These are phyloP conservation scores for Phytopythium mirpurense DNA, from an alignment of 352 stramenopile species.

Conservation along the genomic window DNA sequence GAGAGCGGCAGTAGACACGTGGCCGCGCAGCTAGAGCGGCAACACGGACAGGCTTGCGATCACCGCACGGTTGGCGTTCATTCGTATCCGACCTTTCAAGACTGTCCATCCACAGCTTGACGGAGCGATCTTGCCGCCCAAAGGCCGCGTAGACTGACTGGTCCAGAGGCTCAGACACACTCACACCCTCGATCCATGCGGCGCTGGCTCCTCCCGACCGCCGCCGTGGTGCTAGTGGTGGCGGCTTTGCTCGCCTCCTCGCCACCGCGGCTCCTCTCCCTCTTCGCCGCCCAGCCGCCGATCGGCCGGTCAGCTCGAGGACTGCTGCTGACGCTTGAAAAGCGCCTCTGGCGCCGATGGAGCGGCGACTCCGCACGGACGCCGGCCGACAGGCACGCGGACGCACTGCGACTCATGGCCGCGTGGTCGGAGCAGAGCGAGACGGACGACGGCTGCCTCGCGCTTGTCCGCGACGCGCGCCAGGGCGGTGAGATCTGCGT, in stretches of 20 bases:
- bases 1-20: not conserved
- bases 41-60: not conserved
- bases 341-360: no score
- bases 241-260: not conserved
- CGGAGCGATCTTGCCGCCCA: not conserved
- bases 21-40: no score
- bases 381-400: not conserved
- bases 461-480: slow-evolving; percentile 25
- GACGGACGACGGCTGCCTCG: slow-evolving; percentile 33
- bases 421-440: slow-evolving; percentile 21
- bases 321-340: no score
- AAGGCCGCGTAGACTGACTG: not conserved
- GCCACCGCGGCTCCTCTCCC: not conserved
- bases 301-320: no score
- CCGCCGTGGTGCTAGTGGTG: not conserved
- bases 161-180: no score
- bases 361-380: no score
- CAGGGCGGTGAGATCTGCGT: slow-evolving; percentile 42
- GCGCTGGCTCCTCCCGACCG: not conserved
- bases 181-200: not conserved
- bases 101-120: no score
- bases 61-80: no score
- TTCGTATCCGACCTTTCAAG: no score
- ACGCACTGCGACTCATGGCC: slow-evolving; percentile 5
- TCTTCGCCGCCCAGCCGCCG: not conserved